Base-by-base conservation (phyloP, 805 yeast genomes). In the Lipomyces chichibuensis region DNA sequence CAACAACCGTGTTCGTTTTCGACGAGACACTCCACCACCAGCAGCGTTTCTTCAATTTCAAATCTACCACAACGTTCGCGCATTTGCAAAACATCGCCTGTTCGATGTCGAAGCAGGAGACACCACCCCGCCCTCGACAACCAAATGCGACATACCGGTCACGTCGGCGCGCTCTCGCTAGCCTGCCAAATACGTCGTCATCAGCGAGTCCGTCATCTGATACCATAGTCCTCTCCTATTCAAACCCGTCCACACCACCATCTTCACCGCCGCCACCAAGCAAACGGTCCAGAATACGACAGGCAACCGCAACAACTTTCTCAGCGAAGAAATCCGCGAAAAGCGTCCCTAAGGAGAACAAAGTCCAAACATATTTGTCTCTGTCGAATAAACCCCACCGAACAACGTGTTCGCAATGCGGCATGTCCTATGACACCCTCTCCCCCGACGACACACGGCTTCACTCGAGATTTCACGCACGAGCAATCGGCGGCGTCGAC, bases 341-440 rank as follows among this genome's bases (percentile, higher is more conserved):
- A 20, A 9, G 17, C 43, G 17, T 37, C 17, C 11, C 49, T n/a
- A 43, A 5, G 23, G 23, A n/a, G 6, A 37, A 14, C 25, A 59
- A 59, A 49, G 52, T 62, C 14, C 76, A 74, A 56, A 67, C 72
- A 11, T 64, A 63, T 14, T 60, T 74, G 25, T 53, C 66, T 1
- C 65, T 69, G 14, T 63, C 71, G 17, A 54, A 67, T n/a, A 66
- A 64, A 14, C 64, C 67, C 14, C 62, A 64, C 9, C 69, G 69
- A 3, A 69, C 58, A 11, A 80, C 84, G 0, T 87, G 90, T 71
- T 67, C 75, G 6, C 73, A 74, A 51, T 87, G 90, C 75, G 83
- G 84, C 11, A 85, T 87, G 88, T 78, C 87, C 14, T 87, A 83
- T 72, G 71, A 77, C 49, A 74, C 78, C 2, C 78, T 80, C 62